Conservation (phyloP, 768 basidiomycete species). For the Suillus plorans region DNA sequence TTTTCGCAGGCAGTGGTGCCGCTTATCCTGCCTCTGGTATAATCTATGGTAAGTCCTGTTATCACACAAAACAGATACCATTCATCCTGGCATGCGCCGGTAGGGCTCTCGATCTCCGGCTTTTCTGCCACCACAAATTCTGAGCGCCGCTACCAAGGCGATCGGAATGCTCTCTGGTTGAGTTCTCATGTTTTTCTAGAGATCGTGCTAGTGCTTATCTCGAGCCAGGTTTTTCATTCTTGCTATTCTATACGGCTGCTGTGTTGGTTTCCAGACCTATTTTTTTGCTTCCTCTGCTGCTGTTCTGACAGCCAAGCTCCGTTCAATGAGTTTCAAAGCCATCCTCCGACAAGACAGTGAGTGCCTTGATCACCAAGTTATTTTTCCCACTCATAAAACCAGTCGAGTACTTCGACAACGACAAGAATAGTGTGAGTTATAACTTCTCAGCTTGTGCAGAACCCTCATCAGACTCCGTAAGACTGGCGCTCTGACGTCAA, state of each 20-base stretch:
- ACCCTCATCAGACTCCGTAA: constrained; percentile 22
- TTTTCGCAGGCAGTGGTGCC: constrained; percentile 18
- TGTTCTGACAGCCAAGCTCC: constrained; percentile 37
- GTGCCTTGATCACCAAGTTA: constrained; percentile 26
- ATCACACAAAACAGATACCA: neutral
- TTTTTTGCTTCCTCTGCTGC: constrained; percentile 37
- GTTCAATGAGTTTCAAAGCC: constrained; percentile 38
- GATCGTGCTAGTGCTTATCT: constrained; percentile 27
- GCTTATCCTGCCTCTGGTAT: constrained; percentile 34
- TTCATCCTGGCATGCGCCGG: neutral
- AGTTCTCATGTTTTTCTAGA: constrained; percentile 25
- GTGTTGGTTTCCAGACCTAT: constrained; percentile 37
- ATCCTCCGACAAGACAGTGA: constrained; percentile 46
- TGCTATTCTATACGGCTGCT: constrained; percentile 35
- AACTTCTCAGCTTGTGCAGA: constrained; percentile 9
- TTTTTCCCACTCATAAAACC: constrained; percentile 22
- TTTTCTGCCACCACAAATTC: constrained; percentile 10
- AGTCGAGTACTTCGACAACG: constrained; percentile 89
- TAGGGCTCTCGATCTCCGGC: constrained; percentile 4
- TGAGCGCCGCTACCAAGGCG: neutral
- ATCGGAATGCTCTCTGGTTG: constrained; percentile 10
- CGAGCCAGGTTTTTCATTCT: constrained; percentile 36
- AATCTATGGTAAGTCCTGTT: constrained; percentile 29
- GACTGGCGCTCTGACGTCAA: constrained; percentile 80
- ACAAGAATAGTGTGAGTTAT: constrained; percentile 66